Conservation (phyloP, 495 filamentous ascomycete genomes). For the Penicillium cataractarum region DNA sequence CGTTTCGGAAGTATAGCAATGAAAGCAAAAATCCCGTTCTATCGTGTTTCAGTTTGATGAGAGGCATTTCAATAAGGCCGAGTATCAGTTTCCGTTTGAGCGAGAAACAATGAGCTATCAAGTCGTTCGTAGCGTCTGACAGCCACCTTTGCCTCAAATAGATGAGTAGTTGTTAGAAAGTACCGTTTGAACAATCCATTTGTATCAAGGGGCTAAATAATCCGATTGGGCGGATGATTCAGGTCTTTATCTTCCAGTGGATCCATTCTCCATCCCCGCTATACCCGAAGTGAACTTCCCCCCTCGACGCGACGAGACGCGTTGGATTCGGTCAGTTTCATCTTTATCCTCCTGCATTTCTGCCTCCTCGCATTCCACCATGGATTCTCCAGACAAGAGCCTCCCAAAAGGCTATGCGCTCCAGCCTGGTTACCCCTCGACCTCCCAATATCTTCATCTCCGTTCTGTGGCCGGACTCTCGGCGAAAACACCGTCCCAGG, state of each 20-base stretch:
- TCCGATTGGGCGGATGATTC: not conserved
- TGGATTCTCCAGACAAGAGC: not conserved
- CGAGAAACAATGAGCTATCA: not conserved
- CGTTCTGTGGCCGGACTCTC: slow-evolving; percentile 41
- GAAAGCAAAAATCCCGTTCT: not conserved
- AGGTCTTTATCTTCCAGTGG: not conserved
- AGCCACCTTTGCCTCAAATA: not conserved
- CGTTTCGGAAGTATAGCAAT: not conserved
- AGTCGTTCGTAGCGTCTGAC: no score
- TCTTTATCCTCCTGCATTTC: not conserved
- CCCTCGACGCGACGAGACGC: not conserved
- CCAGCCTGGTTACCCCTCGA: slow-evolving; percentile 37
- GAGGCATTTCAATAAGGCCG: not conserved
- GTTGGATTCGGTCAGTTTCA: not conserved
- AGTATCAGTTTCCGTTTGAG: no score
- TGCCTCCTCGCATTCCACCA: not conserved
- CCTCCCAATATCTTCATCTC: slow-evolving; percentile 43
- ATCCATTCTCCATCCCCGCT: not conserved
- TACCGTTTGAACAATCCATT: not conserved
- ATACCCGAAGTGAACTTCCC: not conserved
- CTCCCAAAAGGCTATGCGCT: slow-evolving; percentile 41
- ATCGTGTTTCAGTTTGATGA: not conserved
- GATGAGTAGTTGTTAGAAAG: not conserved
- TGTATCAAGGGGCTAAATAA: not conserved
- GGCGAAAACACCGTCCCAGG: slow-evolving; percentile 38